A percentile compares a stretch with the other conserved stretches of the same genome.
phyloP scores from a whole-genome alignment of 75 land plant genomes.

The Azolla pinnata region DNA sequence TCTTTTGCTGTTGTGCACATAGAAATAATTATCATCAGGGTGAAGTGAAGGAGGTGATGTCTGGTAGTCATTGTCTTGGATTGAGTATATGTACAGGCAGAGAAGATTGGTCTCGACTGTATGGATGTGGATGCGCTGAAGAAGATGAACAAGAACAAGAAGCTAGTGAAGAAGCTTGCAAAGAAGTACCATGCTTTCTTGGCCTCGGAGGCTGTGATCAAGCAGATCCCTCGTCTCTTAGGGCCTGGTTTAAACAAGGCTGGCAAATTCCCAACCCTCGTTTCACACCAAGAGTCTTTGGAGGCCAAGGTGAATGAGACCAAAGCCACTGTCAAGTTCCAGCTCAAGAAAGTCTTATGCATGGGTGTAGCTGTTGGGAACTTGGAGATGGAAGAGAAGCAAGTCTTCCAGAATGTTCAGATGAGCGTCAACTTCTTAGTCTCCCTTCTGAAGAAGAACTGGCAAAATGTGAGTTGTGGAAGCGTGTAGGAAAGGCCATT shows the following conservation, averaged over 20 bases:
- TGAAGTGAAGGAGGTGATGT: background rate
- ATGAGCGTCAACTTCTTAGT: conserved; percentile 76
- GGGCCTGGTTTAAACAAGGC: conserved; percentile 78
- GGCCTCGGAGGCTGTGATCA: conserved; percentile 56
- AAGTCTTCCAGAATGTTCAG: conserved; percentile 71
- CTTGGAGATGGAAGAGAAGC: conserved; percentile 68
- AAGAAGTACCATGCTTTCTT: conserved; percentile 60
- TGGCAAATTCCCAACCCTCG: conserved; percentile 68
- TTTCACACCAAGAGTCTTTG: conserved; percentile 57
- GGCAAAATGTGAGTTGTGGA: conserved; percentile 65
- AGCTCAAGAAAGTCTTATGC: conserved; percentile 70
- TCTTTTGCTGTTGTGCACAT: no score
- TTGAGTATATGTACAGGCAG: conserved; percentile 27
- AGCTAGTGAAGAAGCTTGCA: conserved; percentile 56
- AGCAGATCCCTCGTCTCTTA: conserved; percentile 56
- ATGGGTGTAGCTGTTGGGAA: conserved; percentile 86
- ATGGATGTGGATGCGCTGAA: conserved; percentile 60
- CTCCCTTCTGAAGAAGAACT: conserved; percentile 69
- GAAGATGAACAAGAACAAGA: conserved; percentile 66
- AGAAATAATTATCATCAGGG: no score
- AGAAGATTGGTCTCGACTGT: conserved; percentile 48
- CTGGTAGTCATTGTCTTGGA: background rate
- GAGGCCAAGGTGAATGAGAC: conserved; percentile 52
- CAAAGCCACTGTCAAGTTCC: conserved; percentile 67
- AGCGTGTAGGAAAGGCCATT: no score